Percentiles rank a stretch among this genome's conserved stretches.
Conservation (phyloP, 768 basidiomycete species). For the Boletus vinaceobasis region DNA sequence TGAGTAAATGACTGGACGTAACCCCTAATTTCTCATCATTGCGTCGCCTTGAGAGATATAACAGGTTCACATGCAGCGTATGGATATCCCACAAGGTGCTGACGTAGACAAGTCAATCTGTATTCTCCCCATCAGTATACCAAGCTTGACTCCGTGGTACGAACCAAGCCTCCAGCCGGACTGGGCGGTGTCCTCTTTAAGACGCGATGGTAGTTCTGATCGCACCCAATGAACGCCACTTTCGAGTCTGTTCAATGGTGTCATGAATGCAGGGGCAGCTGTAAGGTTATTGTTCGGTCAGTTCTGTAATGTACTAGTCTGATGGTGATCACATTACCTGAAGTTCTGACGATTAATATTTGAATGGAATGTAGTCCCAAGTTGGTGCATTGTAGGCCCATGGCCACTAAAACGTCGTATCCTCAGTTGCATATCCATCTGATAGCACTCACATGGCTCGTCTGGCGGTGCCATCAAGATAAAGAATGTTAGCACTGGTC, state of each 20-base stretch:
- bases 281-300: background rate
- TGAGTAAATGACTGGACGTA: background rate
- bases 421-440: background rate
- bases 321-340: background rate
- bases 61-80: background rate
- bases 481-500: background rate
- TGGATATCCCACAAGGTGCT: background rate
- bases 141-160: background rate
- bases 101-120: background rate
- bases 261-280: background rate
- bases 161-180: background rate
- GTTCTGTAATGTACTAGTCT: background rate
- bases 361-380: background rate
- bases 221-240: background rate
- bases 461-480: slow-evolving; percentile 1
- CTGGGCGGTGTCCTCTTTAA: background rate
- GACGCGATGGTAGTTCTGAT: background rate
- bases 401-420: background rate
- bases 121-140: background rate
- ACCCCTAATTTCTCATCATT: background rate
- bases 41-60: background rate
- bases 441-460: background rate
- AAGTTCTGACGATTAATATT: background rate
- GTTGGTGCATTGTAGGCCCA: background rate
- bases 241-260: background rate